Evolutionary conservation across 768 basidiomycete genomes (phyloP).

Genomic region (Rhodotorula babjevae): DNA sequence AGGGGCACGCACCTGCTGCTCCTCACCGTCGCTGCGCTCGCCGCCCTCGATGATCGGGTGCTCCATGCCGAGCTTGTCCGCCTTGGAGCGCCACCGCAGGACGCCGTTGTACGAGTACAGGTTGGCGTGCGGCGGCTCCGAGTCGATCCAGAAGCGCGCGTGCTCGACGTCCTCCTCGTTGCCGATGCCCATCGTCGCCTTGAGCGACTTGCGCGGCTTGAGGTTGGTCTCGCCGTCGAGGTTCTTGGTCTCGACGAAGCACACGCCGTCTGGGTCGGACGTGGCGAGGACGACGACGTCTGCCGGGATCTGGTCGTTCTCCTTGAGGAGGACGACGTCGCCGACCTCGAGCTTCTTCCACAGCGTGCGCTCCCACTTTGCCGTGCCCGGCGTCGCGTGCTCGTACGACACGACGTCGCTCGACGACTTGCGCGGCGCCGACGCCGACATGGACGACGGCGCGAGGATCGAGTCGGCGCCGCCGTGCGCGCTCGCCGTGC

Average conservation of each 20-base stretch:
- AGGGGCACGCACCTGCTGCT: conserved; percentile 27
- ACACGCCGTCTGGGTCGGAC: conserved; percentile 82
- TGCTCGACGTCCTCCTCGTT: conserved; percentile 89
- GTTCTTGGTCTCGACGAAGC: conserved; percentile 97
- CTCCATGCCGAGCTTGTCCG: conserved; percentile 54
- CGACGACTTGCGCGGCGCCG: conserved; percentile 45
- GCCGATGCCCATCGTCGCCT: conserved; percentile 66
- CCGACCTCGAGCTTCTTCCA: conserved; percentile 99
- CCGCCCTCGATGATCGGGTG: conserved; percentile 34
- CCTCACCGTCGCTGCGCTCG: conserved; percentile 28
- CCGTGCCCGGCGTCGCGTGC: conserved; percentile 62
- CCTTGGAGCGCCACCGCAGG: conserved; percentile 61
- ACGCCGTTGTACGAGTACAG: conserved; percentile 86
- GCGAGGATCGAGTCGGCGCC: conserved; percentile 24
- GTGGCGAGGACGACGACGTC: conserved; percentile 90
- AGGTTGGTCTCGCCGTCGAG: conserved; percentile 96
- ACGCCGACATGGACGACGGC: not conserved
- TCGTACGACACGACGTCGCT: conserved; percentile 77
- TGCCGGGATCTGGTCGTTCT: conserved; percentile 94
- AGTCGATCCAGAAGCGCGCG: conserved; percentile 79
- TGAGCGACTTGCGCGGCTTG: conserved; percentile 73
- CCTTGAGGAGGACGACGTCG: conserved; percentile 82
- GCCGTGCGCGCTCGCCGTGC: conserved; percentile 5
- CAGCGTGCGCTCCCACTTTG: conserved; percentile 87
- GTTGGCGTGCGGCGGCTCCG: conserved; percentile 89